Percentiles rank a stretch among this genome's conserved stretches.
phyloP scores from a whole-genome alignment of 2,329 filamentous ascomycete genomes.

The Monilinia vaccinii-corymbosi region DNA sequence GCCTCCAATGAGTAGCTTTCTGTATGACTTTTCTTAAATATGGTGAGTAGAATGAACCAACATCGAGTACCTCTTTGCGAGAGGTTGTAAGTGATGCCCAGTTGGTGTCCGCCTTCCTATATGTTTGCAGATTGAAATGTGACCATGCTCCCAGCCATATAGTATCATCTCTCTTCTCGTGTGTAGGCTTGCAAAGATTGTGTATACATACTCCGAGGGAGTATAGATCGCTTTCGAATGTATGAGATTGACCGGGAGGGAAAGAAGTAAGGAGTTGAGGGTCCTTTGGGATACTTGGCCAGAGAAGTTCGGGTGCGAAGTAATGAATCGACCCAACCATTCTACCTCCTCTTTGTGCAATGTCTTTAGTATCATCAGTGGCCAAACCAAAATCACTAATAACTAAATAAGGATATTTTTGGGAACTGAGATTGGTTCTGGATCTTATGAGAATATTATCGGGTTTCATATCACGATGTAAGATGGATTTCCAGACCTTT shows the following conservation, averaged over 20 bases:
- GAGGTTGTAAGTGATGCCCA: not conserved
- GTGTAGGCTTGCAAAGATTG: constrained; percentile 9
- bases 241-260: constrained; percentile 13
- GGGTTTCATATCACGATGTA: constrained; percentile 27
- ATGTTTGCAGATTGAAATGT: not conserved
- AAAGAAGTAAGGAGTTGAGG: not conserved
- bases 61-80: not conserved
- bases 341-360: not conserved
- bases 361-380: constrained; percentile 14
- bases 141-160: not conserved
- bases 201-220: constrained; percentile 20
- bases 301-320: constrained; percentile 22
- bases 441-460: constrained; percentile 26
- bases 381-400: constrained; percentile 27
- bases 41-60: not conserved
- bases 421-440: constrained; percentile 14
- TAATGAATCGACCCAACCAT: constrained; percentile 14
- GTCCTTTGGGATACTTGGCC: constrained; percentile 11
- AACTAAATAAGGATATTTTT: constrained; percentile 23
- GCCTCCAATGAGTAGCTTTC: not conserved
- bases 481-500: constrained; percentile 19
- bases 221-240: constrained; percentile 21
- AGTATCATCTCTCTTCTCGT: not conserved
- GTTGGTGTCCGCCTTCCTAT: not conserved
- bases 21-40: not conserved